Evolutionary conservation across 495 filamentous ascomycete genomes (phyloP).

Genomic region (Hypomontagnella submonticulosa): DNA sequence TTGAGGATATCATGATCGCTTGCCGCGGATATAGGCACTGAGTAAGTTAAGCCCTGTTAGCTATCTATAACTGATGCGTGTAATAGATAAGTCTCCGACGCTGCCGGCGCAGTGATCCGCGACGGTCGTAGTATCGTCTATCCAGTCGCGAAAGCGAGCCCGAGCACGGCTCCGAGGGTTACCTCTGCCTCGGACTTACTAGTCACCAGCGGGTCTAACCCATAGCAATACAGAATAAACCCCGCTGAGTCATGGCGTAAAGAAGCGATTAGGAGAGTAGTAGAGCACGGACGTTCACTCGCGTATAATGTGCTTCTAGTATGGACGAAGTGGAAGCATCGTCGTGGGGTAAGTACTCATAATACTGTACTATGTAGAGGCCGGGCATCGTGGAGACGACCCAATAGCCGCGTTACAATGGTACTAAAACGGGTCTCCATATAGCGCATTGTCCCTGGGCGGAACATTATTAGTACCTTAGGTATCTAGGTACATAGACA

Average conservation of each 20-base stretch:
- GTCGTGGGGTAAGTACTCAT: slow-evolving; percentile 1
- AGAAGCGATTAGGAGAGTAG: not conserved
- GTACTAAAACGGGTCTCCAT: slow-evolving; percentile 15
- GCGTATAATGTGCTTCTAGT: too few relatives aligned
- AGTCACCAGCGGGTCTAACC: not conserved
- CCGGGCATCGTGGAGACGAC: slow-evolving; percentile 9
- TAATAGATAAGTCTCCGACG: too few relatives aligned
- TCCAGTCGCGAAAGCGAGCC: not conserved
- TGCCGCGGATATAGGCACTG: slow-evolving; percentile 14
- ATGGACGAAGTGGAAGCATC: slow-evolving; percentile 1
- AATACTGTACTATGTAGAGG: too few relatives aligned
- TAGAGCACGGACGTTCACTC: not conserved
- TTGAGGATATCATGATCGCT: slow-evolving; percentile 27
- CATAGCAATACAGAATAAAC: not conserved
- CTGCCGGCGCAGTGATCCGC: not conserved
- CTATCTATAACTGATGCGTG: too few relatives aligned
- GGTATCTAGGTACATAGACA: slow-evolving; percentile 2
- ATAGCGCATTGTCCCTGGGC: not conserved
- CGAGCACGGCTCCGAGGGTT: slow-evolving; percentile 5
- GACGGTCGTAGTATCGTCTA: slow-evolving; percentile 3
- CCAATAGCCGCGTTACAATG: slow-evolving; percentile 14
- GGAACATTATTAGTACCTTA: slow-evolving; percentile 2
- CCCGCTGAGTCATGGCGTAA: slow-evolving; percentile 6
- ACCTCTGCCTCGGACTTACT: slow-evolving; percentile 2
- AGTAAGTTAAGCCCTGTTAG: not conserved